Evolutionary conservation across 768 basidiomycete genomes (phyloP).

Genomic region (Tulasnella sp.): DNA sequence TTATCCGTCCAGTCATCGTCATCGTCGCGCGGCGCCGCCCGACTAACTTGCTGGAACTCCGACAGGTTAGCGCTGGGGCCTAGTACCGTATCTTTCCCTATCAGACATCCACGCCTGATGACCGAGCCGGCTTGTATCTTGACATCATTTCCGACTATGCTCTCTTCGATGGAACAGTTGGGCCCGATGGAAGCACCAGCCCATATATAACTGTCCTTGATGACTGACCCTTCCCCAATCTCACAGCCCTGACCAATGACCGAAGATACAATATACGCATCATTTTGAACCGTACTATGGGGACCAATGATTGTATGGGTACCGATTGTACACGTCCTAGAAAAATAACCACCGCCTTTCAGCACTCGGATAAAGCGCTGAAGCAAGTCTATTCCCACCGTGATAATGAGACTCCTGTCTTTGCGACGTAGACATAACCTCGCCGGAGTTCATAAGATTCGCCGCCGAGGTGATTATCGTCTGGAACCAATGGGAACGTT

Average conservation of each 20-base stretch:
- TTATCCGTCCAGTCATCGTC: slow-evolving; percentile 23
- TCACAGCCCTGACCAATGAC: slow-evolving; percentile 67
- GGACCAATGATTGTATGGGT: slow-evolving; percentile 81
- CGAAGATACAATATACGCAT: slow-evolving; percentile 54
- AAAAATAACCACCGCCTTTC: neutral
- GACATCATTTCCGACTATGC: slow-evolving; percentile 75
- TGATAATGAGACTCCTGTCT: slow-evolving; percentile 69
- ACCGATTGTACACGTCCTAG: slow-evolving; percentile 74
- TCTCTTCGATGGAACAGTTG: slow-evolving; percentile 57
- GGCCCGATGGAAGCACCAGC: slow-evolving; percentile 63
- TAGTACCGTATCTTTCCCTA: slow-evolving; percentile 70
- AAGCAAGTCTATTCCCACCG: slow-evolving; percentile 40
- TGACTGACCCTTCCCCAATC: slow-evolving; percentile 57
- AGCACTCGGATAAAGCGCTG: neutral
- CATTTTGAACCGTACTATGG: slow-evolving; percentile 51
- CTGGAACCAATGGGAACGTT: slow-evolving; percentile 93
- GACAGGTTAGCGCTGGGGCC: slow-evolving; percentile 58
- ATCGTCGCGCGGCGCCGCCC: slow-evolving; percentile 31
- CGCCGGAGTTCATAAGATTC: slow-evolving; percentile 72
- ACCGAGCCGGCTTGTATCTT: slow-evolving; percentile 51
- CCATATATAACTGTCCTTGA: slow-evolving; percentile 74
- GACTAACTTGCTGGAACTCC: slow-evolving; percentile 64
- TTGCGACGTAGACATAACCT: slow-evolving; percentile 82
- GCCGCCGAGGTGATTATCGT: slow-evolving; percentile 79
- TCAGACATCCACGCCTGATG: slow-evolving; percentile 65